Base-by-base conservation (phyloP, 1,284 basidiomycete species). In the Trichosporon ovoides region DNA sequence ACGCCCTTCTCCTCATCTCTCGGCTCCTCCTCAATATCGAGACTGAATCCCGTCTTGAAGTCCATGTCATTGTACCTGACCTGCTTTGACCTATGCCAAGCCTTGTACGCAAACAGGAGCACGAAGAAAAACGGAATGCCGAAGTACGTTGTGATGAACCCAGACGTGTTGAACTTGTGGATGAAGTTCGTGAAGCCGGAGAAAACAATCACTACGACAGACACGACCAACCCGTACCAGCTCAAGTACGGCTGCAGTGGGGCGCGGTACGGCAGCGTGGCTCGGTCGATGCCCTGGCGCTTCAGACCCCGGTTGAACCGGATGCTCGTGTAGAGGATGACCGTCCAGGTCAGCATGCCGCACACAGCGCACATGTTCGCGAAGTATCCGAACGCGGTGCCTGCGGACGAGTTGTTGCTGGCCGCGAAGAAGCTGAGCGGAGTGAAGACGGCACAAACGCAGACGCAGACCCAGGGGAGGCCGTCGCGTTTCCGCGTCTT, bases 291-390 rank as follows among this genome's bases (percentile, higher is more conserved):
- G 22, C 87, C 87, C 70, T 94, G 91, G 1, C 77, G 85, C 69
- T 86, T 85, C 72, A 88, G 72, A 38, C 89, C 91, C 7, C 79
- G 71, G 71, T 89, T 81, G 80, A 94, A 94, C 37, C 88, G 85
- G 57, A 90, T 74, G 74, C 91, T 91, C 7, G 87, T 88, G 54
- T 91, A 65, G 37, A 80, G 81, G 69, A 94, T 94, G 61, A 85
- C 88, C 69, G 88, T 86, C 91, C 91, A 95, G 12, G 87, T 67
- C 54, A 72, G 59, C 14, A 87, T 74, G 40, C 86, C 87, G 9
- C 82, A 80, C 19, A 65, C 65, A 18, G 72, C 57, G 18, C 66
- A 67, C 73, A 91, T 85, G 78, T 86, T 88, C 46, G 84, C 73
- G 55, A 87, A 84, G 85, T 88, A 92, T 28, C 77, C 75, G 73